These are phyloP conservation scores for Tardiomyces blankii DNA, from an alignment of 1,139 yeast species.

Conservation along the genomic window DNA sequence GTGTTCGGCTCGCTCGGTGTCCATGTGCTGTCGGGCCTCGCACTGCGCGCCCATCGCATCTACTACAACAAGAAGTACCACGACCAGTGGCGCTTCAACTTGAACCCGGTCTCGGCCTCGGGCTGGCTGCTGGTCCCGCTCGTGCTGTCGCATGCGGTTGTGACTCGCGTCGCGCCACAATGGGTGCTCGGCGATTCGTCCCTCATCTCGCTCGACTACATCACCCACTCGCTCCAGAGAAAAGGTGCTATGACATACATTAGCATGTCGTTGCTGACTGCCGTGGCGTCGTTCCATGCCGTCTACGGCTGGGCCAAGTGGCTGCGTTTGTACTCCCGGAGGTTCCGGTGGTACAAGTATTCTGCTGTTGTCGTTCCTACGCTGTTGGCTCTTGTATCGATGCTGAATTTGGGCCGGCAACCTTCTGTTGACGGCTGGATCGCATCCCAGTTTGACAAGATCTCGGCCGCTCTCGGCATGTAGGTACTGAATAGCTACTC, in stretches of 20 bases:
- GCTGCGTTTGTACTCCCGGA: slow-evolving; percentile 9
- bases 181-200: slow-evolving; percentile 56
- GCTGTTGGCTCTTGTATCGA: slow-evolving; percentile 2
- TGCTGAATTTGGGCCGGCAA: slow-evolving; percentile 3
- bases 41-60: slow-evolving; percentile 32
- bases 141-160: slow-evolving; percentile 36
- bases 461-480: not conserved
- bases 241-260: slow-evolving; percentile 13
- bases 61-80: slow-evolving; percentile 19
- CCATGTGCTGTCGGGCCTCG: slow-evolving; percentile 48
- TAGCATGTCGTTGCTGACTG: slow-evolving; percentile 20
- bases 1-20: slow-evolving; percentile 37
- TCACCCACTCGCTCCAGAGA: slow-evolving; percentile 33
- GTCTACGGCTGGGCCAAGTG: slow-evolving; percentile 32
- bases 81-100: slow-evolving; percentile 18
- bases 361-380: not conserved
- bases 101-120: slow-evolving; percentile 43
- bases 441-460: slow-evolving; percentile 8
- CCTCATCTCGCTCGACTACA: slow-evolving; percentile 41
- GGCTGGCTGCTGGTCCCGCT: slow-evolving; percentile 47
- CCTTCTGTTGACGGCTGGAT: slow-evolving; percentile 10
- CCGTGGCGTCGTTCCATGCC: slow-evolving; percentile 30
- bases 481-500: not conserved
- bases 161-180: slow-evolving; percentile 41
- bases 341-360: not conserved